A percentile compares a stretch with the other conserved stretches of the same genome.
phyloP scores from a whole-genome alignment of 768 basidiomycete species.

The Antrodiella citrinella region DNA sequence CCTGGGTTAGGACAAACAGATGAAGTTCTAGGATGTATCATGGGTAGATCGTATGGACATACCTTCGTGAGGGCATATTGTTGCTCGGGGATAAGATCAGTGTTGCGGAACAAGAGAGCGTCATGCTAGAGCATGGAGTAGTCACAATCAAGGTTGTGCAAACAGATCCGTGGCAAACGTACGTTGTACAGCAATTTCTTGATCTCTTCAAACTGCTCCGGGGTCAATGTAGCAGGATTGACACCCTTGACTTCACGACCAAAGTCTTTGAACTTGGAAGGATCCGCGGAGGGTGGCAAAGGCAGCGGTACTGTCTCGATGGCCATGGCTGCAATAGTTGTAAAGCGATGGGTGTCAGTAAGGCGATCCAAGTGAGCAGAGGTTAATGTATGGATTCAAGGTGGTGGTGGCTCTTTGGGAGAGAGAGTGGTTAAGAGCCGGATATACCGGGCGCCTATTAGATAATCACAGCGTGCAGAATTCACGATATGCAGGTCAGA shows the following conservation, averaged over 20 bases:
- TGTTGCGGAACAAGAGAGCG: slow-evolving; percentile 67
- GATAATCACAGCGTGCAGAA: too few species aligned
- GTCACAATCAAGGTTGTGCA: neutral
- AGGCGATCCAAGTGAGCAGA: slow-evolving; percentile 1
- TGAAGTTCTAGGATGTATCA: too few species aligned
- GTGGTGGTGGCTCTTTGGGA: neutral
- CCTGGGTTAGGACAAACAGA: slow-evolving; percentile 32
- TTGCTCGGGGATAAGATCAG: slow-evolving; percentile 65
- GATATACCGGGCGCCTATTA: too few species aligned
- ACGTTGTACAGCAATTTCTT: slow-evolving; percentile 74
- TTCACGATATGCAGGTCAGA: too few species aligned
- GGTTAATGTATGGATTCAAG: neutral
- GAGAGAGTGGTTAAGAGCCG: too few species aligned
- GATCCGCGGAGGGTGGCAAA: slow-evolving; percentile 64
- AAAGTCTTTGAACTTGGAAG: slow-evolving; percentile 58
- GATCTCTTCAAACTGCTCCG: slow-evolving; percentile 59
- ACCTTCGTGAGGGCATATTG: slow-evolving; percentile 85
- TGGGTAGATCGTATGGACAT: slow-evolving; percentile 17
- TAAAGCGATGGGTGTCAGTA: slow-evolving; percentile 5
- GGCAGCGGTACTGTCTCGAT: slow-evolving; percentile 61
- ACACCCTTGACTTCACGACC: slow-evolving; percentile 73
- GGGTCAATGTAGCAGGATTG: slow-evolving; percentile 52
- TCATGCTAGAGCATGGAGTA: slow-evolving; percentile 47
- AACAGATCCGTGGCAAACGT: neutral
- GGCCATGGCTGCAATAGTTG: too few species aligned